A percentile compares a stretch with the other conserved stretches of the same genome.
Conservation (phyloP, 345 rosid species). For the Populus tremula region DNA sequence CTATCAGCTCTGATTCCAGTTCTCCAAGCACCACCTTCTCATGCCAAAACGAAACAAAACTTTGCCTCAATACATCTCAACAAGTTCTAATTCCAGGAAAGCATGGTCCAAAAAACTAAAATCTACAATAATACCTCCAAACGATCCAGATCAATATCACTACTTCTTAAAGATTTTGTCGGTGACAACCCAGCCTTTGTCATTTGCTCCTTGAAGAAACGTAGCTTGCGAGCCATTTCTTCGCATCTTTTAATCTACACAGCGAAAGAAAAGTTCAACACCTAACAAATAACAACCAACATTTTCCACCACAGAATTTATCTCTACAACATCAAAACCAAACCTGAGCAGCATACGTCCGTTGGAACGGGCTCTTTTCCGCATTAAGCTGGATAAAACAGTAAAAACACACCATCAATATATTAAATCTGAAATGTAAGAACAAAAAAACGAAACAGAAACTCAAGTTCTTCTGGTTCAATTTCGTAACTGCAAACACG, state of each 20-base stretch:
- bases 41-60: neutral
- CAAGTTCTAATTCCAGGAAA: neutral
- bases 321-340: neutral
- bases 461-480: neutral
- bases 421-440: neutral
- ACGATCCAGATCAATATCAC: constrained; percentile 23
- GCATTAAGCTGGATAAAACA: constrained; percentile 25
- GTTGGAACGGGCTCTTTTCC: constrained; percentile 30
- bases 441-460: neutral
- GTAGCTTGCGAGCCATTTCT: constrained; percentile 31
- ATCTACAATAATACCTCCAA: constrained; percentile 23
- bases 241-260: constrained; percentile 26
- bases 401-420: neutral
- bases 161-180: constrained; percentile 2
- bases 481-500: neutral
- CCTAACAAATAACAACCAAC: neutral
- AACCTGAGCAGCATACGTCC: constrained; percentile 33
- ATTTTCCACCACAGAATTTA: neutral
- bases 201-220: constrained; percentile 31
- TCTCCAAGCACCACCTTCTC: constrained; percentile 26
- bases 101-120: neutral
- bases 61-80: neutral
- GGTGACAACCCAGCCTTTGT: constrained; percentile 23
- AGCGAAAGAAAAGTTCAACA: neutral
- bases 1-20: constrained; percentile 28